These are phyloP conservation scores for Wickerhamiella brachini DNA, from an alignment of 805 yeast genomes.

Conservation along the genomic window DNA sequence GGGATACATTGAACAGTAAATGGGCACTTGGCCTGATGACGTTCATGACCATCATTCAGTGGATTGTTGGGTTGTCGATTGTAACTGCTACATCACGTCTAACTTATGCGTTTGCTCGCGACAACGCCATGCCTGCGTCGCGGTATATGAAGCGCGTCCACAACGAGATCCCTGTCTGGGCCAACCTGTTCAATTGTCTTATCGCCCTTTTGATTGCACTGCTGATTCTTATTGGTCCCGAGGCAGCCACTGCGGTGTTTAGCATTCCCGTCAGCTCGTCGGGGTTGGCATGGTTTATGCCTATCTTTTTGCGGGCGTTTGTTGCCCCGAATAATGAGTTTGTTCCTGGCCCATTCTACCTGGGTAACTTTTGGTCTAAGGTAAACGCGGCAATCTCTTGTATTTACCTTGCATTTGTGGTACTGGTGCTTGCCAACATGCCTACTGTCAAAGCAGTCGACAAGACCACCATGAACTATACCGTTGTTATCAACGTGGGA, in stretches of 20 bases:
- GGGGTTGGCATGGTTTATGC: conserved; percentile 46
- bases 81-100: conserved; percentile 56
- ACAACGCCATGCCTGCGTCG: conserved; percentile 50
- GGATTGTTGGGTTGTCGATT: conserved; percentile 49
- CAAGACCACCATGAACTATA: conserved; percentile 41
- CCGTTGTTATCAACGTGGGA: conserved; percentile 49
- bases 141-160: conserved; percentile 31
- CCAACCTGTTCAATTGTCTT: conserved; percentile 54
- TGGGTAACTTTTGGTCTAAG: conserved; percentile 36
- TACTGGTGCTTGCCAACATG: conserved; percentile 41
- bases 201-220: conserved; percentile 49
- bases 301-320: conserved; percentile 42
- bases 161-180: conserved; percentile 47
- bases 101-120: conserved; percentile 55
- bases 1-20: conserved; percentile 32
- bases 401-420: conserved; percentile 36
- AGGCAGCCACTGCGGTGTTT: conserved; percentile 51
- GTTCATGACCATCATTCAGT: conserved; percentile 34
- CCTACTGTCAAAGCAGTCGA: conserved; percentile 31
- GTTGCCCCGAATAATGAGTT: conserved; percentile 35
- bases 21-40: conserved; percentile 32
- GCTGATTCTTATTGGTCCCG: conserved; percentile 39
- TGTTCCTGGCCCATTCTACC: conserved; percentile 48
- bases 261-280: conserved; percentile 49
- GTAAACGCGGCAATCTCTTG: conserved; percentile 33